Base-by-base conservation (phyloP, 2,329 filamentous ascomycete species). In the Ascochyta lentis region DNA sequence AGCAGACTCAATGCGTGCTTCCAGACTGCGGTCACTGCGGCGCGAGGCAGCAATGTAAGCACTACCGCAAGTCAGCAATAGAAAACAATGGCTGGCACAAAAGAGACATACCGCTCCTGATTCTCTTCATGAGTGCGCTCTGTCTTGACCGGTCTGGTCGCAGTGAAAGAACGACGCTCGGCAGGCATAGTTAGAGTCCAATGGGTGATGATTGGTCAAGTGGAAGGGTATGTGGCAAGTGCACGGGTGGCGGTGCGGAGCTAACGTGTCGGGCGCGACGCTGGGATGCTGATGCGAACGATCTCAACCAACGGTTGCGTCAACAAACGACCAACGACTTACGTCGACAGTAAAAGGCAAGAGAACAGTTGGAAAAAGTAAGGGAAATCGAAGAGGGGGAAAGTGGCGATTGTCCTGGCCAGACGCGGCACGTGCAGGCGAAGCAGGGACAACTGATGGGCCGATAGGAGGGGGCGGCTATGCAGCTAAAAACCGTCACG, bases 31-130 rank as follows among this genome's bases (percentile, higher is more conserved):
- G 69, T 97, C 94, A 66, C 90, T 90, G 61, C 94, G 84, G 62
- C 93, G 83, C 6, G 94, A 97, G 3, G 93, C 93, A 12, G 93
- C 93, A 65, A 97, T 95, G 73, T 96, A 97, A 22, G 93, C 93
- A 69, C 93, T 89, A 67, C 8, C 26, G 24, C 22, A 42, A 62
- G 65, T 68, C 46, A 67, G 61, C 37, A 29, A 39, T 29, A 29
- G 16, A 23, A 12, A 12, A 35, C 22, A n/a, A 38, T 10, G 12
- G 9, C 13, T 16, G 33, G n/a, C 1, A 6, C 8, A 5, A 29
- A 26, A 19, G 24, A 42, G 31, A 67, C 77, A 57, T 69, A 84
- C 81, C 83, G 84, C 75, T 94, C 91, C 70, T 92, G 89, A 66
- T 94, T 93, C 75, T 93, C 90, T 65, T 90, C 89, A 60, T 92